Percentiles rank a stretch among this genome's conserved stretches.
Conservation (phyloP, 441 rosid genomes). For the Manihot esculenta region DNA sequence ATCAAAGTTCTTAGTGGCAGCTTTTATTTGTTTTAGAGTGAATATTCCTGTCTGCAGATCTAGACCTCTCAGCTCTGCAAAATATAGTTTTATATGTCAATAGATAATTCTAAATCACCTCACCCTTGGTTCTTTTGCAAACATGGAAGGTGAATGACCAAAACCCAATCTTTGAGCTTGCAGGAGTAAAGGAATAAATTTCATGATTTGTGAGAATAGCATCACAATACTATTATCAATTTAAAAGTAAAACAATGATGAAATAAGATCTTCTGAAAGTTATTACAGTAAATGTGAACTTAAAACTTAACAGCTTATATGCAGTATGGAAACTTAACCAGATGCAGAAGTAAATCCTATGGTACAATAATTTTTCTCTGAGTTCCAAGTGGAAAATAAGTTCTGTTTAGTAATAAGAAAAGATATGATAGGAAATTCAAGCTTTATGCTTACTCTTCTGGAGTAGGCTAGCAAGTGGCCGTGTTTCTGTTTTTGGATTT, state of each 20-base stretch:
- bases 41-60: constrained; percentile 76
- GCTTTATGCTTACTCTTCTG: not conserved
- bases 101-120: not conserved
- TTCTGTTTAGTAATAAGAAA: not conserved
- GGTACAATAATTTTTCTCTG: not conserved
- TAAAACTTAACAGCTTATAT: not conserved
- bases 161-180: not conserved
- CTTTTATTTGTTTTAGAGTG: constrained; percentile 65
- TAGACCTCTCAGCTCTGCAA: constrained; percentile 55
- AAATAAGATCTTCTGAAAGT: not conserved
- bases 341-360: not conserved
- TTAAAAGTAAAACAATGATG: not conserved
- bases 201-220: not conserved
- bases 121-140: not conserved
- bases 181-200: not conserved
- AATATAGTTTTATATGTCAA: constrained; percentile 22
- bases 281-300: not conserved
- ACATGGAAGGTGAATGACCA: not conserved
- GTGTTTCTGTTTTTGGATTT: not conserved
- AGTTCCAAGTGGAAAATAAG: too few species aligned
- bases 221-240: not conserved
- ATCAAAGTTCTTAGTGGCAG: constrained; percentile 78
- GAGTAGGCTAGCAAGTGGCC: not conserved
- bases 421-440: not conserved
- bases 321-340: not conserved